Evolutionary conservation across 2,329 filamentous ascomycete species (phyloP).

Genomic region (Cytospora piceicola): DNA sequence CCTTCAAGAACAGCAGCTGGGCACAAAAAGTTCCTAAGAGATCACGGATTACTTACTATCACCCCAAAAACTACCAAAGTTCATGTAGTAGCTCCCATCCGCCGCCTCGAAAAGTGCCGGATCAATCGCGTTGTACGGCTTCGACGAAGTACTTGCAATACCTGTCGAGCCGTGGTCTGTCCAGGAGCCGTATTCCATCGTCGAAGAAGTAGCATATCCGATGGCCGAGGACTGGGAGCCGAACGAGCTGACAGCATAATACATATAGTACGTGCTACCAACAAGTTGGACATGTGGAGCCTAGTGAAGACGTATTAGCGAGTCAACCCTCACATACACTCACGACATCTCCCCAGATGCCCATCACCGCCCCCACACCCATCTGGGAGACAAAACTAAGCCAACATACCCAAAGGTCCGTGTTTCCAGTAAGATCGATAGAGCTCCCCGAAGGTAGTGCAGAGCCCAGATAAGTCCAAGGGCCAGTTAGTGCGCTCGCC

Average conservation of each 20-base stretch:
- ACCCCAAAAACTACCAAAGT: conserved; percentile 67
- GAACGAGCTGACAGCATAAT: conserved; percentile 67
- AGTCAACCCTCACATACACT: neutral
- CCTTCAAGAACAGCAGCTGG: no score
- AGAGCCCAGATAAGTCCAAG: conserved; percentile 49
- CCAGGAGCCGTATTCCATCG: conserved; percentile 48
- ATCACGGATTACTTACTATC: conserved; percentile 39
- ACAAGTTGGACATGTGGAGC: conserved; percentile 66
- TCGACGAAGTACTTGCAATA: conserved; percentile 44
- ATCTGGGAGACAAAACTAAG: neutral
- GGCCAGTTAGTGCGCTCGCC: conserved; percentile 39
- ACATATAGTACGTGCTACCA: conserved; percentile 66
- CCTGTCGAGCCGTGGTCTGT: conserved; percentile 56
- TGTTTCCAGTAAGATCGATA: conserved; percentile 46
- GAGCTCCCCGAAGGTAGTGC: conserved; percentile 44
- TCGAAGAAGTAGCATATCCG: conserved; percentile 50
- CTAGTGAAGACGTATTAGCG: conserved; percentile 39
- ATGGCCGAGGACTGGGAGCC: conserved; percentile 65
- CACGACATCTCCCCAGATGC: neutral
- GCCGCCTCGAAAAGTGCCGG: conserved; percentile 48
- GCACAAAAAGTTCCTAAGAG: neutral
- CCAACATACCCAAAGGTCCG: conserved; percentile 47
- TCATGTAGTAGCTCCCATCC: conserved; percentile 44
- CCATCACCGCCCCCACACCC: neutral
- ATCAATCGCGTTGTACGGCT: conserved; percentile 60